These are phyloP conservation scores for Podospora pseudocomata DNA, from an alignment of 495 filamentous ascomycete genomes.

Conservation along the genomic window DNA sequence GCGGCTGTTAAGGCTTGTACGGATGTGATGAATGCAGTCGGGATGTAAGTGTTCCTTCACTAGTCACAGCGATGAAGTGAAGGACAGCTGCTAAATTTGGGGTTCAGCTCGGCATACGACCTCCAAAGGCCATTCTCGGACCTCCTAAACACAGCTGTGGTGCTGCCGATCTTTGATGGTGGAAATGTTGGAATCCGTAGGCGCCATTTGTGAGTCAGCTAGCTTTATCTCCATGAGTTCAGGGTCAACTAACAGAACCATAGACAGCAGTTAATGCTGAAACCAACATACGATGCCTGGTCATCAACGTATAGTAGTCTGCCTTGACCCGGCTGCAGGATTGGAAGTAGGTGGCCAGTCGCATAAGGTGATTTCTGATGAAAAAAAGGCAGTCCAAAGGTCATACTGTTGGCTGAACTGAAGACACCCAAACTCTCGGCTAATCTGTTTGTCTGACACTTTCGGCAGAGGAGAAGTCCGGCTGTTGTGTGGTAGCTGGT, in stretches of 20 bases:
- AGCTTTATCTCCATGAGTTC: too few species aligned
- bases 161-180: constrained; percentile 53
- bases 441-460: too few species aligned
- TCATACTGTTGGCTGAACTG: too few species aligned
- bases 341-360: too few species aligned
- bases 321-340: too few species aligned
- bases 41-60: constrained; percentile 34
- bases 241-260: too few species aligned
- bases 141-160: constrained; percentile 49
- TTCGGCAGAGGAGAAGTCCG: too few species aligned
- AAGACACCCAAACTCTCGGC: too few species aligned
- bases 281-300: constrained; percentile 47
- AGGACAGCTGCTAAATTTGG: not conserved
- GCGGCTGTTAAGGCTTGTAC: constrained; percentile 43
- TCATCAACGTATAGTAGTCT: constrained; percentile 29
- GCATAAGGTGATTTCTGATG: too few species aligned
- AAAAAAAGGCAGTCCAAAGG: too few species aligned
- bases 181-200: constrained; percentile 55
- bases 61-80: not conserved
- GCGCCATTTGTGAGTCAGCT: constrained; percentile 35
- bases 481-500: too few species aligned
- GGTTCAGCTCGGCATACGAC: constrained; percentile 42
- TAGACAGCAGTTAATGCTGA: constrained; percentile 43
- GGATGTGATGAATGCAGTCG: constrained; percentile 49
- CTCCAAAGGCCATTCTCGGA: constrained; percentile 41